Base-by-base conservation (phyloP, 169 alveolate species). In the Cystoisospora suis region DNA sequence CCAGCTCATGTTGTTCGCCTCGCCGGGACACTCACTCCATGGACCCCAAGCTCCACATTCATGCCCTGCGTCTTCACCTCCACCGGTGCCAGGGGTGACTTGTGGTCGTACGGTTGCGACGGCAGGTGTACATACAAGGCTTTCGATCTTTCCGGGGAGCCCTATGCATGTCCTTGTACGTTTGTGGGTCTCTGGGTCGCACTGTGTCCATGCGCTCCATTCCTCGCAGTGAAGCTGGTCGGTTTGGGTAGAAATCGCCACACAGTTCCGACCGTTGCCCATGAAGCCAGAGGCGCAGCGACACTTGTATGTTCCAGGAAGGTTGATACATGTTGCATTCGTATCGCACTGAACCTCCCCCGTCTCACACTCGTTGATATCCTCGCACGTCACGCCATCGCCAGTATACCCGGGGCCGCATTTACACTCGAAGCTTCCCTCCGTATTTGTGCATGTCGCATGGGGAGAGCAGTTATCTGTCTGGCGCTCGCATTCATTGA, bases 241-340 rank as follows among this genome's bases (percentile, higher is more conserved):
- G 23, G 93, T 85, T 61, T 69, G 80, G 38, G 44, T 0, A 20
- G n/a, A 47, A n/a, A 58, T 85, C 61, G 79, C 86, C 6, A 23
- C 45, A 61, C 94, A 91, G n/a, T 32, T 29, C 75, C 0, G 17
- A 34, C 94, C 94, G 75, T 75, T 75, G 40, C 94, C 94, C 46
- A 44, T 69, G 86, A 42, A 91, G 47, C 94, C 94, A 2, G 69
- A 80, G 46, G 36, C 47, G 86, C 94, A 91, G 34, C 34, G 61
- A 92, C 94, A 91, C 20, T 44, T 72, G 75, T 42, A 91, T 7
- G 92, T 75, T n/a, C 94, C 94, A 20, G 90, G 90, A 34, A n/a
- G 36, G 90, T 91, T 91, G 12, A 86, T 42, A 72, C 94, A 91
- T 7, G 45, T 58, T 4, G 94, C 94, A 38, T 86, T 75, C 38